Conservation (phyloP, 2,329 filamentous ascomycete genomes). For the Colletotrichum aenigma region DNA sequence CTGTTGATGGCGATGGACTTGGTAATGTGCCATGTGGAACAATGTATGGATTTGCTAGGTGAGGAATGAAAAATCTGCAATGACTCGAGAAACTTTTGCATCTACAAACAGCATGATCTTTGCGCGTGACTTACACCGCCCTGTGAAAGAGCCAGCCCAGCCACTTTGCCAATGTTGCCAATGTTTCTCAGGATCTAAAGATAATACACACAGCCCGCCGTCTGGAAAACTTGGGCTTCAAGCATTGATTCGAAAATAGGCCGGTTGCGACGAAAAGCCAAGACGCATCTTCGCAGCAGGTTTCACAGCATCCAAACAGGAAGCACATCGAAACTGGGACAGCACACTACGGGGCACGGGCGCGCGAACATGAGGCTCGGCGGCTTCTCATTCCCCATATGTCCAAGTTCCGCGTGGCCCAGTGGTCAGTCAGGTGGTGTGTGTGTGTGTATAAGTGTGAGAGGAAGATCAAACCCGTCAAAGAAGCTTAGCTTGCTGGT, state of each 20-base stretch:
- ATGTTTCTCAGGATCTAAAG: not conserved
- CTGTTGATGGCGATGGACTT: not conserved
- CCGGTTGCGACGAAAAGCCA: not conserved
- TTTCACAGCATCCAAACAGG: not conserved
- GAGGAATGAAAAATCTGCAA: slow-evolving; percentile 7
- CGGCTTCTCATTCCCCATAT: not conserved
- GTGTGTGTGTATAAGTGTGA: not conserved
- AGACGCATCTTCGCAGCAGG: not conserved
- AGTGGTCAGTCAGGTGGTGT: not conserved
- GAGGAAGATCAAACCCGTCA: not conserved
- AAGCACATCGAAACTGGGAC: not conserved
- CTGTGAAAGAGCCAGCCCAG: not conserved
- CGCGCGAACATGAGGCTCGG: slow-evolving; percentile 6
- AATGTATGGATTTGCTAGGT: not conserved
- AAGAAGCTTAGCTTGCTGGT: not conserved
- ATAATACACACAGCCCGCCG: not conserved
- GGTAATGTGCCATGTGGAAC: not conserved
- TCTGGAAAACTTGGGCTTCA: not conserved
- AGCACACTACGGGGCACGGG: not conserved
- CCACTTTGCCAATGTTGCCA: not conserved
- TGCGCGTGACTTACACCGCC: not conserved
- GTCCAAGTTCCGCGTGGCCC: not conserved
- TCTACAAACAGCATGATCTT: not conserved
- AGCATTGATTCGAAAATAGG: not conserved
- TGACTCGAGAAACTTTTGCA: not conserved